Conservation (phyloP, 805 yeast species). For the Cyberlindnera maclurae region DNA sequence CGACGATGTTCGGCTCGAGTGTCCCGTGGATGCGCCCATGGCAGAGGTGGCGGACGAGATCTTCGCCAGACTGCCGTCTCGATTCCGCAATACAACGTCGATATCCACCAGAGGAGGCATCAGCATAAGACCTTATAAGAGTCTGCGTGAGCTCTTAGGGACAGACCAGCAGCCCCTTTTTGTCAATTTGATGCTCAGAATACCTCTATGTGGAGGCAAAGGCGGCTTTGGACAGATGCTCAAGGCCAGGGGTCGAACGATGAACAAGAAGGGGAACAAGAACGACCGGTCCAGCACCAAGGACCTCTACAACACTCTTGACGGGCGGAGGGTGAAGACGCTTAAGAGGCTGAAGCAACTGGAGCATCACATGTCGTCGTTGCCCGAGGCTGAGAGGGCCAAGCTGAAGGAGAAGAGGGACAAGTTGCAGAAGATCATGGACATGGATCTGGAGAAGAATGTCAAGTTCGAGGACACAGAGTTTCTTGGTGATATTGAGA, state of each 20-base stretch:
- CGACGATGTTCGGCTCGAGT: slow-evolving; percentile 7
- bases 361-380: slow-evolving; percentile 21
- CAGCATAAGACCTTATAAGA: slow-evolving; percentile 4
- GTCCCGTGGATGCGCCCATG: slow-evolving; percentile 2
- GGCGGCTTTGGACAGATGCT: slow-evolving; percentile 43
- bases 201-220: slow-evolving; percentile 42
- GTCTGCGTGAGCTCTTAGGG: slow-evolving; percentile 8
- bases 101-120: slow-evolving; percentile 13
- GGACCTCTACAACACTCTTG: slow-evolving; percentile 33
- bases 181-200: slow-evolving; percentile 26
- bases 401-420: slow-evolving; percentile 28
- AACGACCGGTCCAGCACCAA: slow-evolving; percentile 19
- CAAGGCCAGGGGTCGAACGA: slow-evolving; percentile 33
- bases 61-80: slow-evolving; percentile 6
- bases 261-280: slow-evolving; percentile 25
- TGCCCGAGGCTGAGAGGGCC: slow-evolving; percentile 13
- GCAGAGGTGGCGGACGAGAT: slow-evolving; percentile 5
- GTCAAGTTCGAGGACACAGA: slow-evolving; percentile 30
- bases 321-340: slow-evolving; percentile 33
- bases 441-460: slow-evolving; percentile 22
- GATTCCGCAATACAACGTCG: slow-evolving; percentile 1
- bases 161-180: not conserved
- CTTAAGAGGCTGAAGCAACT: slow-evolving; percentile 31
- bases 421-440: slow-evolving; percentile 29
- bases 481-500: slow-evolving; percentile 33